Evolutionary conservation across 495 filamentous ascomycete genomes (phyloP).

Genomic region (Hyaloscypha bicolor): DNA sequence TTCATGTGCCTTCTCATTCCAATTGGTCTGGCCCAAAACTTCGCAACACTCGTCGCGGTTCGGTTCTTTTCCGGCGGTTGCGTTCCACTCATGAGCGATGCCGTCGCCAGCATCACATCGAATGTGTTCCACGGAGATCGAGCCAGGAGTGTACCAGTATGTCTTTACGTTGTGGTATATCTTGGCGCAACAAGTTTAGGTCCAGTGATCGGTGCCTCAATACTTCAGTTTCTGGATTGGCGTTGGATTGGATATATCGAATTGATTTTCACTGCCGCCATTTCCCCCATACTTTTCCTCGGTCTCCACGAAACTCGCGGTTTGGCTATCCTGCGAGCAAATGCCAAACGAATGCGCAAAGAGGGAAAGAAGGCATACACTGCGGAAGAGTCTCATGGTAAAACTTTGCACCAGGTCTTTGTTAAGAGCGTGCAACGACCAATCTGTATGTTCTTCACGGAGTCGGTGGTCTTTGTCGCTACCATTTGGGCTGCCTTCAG

Average conservation of each 20-base stretch:
- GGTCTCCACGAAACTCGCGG: conserved; percentile 60
- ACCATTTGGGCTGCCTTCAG: conserved; percentile 54
- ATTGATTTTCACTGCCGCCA: conserved; percentile 52
- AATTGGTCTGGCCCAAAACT: conserved; percentile 52
- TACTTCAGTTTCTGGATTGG: conserved; percentile 58
- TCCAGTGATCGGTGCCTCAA: conserved; percentile 56
- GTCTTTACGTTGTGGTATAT: conserved; percentile 42
- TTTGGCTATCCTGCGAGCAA: conserved; percentile 55
- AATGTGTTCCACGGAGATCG: conserved; percentile 36
- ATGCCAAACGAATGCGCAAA: conserved; percentile 44
- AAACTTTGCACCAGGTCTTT: no score
- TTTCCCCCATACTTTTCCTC: conserved; percentile 47
- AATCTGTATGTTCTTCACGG: conserved; percentile 50
- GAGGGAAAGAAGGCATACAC: no score
- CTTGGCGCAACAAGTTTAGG: conserved; percentile 38
- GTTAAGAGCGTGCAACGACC: conserved; percentile 28
- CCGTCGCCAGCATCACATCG: conserved; percentile 41
- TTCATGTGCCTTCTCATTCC: conserved; percentile 61
- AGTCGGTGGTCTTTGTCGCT: conserved; percentile 53
- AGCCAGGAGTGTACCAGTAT: conserved; percentile 47
- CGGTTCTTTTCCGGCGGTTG: conserved; percentile 66
- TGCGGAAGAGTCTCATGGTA: no score
- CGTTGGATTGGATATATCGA: conserved; percentile 66
- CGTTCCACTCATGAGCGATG: conserved; percentile 42
- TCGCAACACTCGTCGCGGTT: conserved; percentile 56